These are phyloP conservation scores for Lactarius sanguifluus DNA, from an alignment of 768 basidiomycete genomes.

Conservation along the genomic window DNA sequence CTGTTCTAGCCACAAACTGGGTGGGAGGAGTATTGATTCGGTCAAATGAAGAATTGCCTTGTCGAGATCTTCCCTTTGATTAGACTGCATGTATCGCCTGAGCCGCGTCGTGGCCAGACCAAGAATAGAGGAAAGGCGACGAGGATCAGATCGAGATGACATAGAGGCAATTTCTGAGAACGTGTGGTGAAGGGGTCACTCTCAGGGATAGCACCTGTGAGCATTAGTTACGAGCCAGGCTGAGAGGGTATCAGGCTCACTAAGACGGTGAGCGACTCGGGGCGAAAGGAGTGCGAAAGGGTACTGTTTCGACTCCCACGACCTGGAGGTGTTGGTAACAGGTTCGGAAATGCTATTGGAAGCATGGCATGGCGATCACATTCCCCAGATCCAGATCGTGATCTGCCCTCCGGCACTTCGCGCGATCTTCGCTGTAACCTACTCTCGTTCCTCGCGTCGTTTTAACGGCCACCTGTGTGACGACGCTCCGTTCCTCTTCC, in stretches of 20 bases:
- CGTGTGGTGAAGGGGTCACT: neutral
- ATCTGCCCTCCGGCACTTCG: too few relatives aligned
- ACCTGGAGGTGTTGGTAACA: neutral
- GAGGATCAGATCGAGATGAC: neutral
- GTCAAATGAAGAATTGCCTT: neutral
- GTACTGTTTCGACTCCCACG: neutral
- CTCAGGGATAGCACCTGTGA: neutral
- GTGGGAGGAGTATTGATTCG: neutral
- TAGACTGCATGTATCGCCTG: neutral
- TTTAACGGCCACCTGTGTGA: too few relatives aligned
- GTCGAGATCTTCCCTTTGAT: neutral
- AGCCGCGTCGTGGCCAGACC: neutral
- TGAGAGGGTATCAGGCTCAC: neutral
- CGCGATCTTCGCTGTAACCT: too few relatives aligned
- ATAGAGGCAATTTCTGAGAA: neutral
- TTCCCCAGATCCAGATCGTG: too few relatives aligned
- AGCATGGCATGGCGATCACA: too few relatives aligned
- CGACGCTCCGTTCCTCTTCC: too few relatives aligned
- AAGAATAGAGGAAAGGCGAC: neutral
- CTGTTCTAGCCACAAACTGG: neutral
- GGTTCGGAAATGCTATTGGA: neutral
- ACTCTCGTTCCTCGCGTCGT: too few relatives aligned
- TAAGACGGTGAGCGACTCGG: neutral
- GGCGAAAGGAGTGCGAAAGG: neutral
- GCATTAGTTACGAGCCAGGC: neutral